These are phyloP conservation scores for Imleria badia DNA, from an alignment of 768 basidiomycete genomes.

Conservation along the genomic window DNA sequence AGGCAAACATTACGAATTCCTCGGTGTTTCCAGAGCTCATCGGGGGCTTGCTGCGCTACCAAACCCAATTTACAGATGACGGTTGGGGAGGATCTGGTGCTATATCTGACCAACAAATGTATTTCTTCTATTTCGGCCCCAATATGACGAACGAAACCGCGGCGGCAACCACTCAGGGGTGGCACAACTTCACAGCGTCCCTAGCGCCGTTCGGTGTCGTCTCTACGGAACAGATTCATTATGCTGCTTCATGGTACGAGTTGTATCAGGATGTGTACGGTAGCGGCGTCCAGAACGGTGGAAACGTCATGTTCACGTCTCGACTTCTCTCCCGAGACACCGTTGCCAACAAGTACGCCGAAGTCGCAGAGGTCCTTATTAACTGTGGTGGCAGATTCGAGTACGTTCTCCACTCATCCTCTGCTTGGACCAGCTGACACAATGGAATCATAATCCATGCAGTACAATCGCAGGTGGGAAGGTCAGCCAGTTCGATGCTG, in stretches of 20 bases:
- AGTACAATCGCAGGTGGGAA: conserved; percentile 46
- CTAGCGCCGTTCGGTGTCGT: conserved; percentile 8
- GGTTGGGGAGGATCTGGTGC: conserved; percentile 44
- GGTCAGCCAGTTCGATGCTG: conserved; percentile 36
- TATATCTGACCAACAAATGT: neutral
- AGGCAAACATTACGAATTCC: conserved; percentile 33
- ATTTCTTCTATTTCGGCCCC: conserved; percentile 30
- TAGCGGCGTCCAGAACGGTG: neutral
- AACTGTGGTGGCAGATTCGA: conserved; percentile 1
- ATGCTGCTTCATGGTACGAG: conserved; percentile 8
- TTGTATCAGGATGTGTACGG: neutral
- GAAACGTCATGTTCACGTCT: conserved; percentile 1
- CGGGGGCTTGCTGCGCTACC: conserved; percentile 31
- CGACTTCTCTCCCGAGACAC: conserved; percentile 13
- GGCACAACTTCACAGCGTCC: conserved; percentile 28
- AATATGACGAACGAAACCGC: conserved; percentile 38
- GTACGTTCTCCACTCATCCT: neutral
- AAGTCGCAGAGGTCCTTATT: conserved; percentile 6
- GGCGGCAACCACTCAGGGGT: conserved; percentile 34
- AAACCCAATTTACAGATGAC: conserved; percentile 35
- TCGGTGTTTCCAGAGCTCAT: conserved; percentile 32
- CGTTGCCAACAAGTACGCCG: neutral
- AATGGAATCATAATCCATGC: neutral
- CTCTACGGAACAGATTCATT: neutral
- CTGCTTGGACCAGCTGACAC: neutral